Evolutionary conservation across 1,284 basidiomycete genomes (phyloP), one percentile per base, ranked within the genome.

Genomic region (Hemileia vastatrix): DNA sequence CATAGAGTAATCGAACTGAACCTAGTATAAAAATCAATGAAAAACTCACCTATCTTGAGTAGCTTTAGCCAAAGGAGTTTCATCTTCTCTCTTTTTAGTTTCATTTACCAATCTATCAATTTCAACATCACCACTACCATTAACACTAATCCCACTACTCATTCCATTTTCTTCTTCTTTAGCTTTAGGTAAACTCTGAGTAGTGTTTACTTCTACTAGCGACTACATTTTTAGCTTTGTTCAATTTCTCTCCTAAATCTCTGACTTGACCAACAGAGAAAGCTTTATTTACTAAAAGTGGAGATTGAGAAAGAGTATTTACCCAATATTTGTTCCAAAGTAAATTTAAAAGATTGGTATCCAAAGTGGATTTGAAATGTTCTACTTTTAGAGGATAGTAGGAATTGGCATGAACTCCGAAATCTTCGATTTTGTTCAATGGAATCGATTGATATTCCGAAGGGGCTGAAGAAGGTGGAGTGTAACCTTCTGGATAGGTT

Each of bases 401-500:
- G 44, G 66, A 48, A 45, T 63, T 64, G 0, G 73, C 73, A 53
- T 75, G 73, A 1, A 72, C 73, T 32, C 72, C 73, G 44, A 72
- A 75, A 49, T 75, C 73, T 40, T 70, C 72, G 21, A 70, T 69
- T 70, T 75, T 75, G 64, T 55, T 56, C 27, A 27, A 27, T 27
- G 94, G 94, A 67, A 97, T 94, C 50, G 86, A 90, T 76, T 97
- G 93, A 72, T 95, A 95, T 74, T 78, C 76, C 27, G 91, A 88
- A 6, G 85, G 83, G 0, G 83, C 80, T 47, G 18, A 81, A 77
- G 67, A 80, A 0, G 88, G 83, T 2, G 91, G 90, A 1, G 84
- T 88, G 77, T 94, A 93, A 68, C 85, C 86, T 77, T 79, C n/a
- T n/a, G n/a, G n/a, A n/a, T 65, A 74, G 2, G 73, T 75, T 8